Conservation (phyloP, 2,329 filamentous ascomycete species). For the Chrysoporthe cubensis region DNA sequence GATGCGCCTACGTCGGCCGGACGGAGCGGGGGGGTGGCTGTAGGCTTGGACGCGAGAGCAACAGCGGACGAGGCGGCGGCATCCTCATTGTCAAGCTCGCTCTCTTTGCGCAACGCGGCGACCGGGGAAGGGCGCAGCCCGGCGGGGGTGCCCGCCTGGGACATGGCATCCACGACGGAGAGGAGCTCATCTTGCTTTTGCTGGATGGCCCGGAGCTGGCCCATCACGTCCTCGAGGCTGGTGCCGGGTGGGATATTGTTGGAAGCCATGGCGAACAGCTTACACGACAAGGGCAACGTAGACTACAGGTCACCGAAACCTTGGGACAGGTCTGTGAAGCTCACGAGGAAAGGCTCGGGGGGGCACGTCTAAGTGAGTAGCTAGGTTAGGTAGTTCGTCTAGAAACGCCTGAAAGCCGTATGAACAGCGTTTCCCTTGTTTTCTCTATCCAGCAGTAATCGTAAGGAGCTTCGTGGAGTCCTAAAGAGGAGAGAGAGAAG, state of each 20-base stretch:
- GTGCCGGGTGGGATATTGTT: conserved; percentile 19
- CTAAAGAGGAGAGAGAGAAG: background rate
- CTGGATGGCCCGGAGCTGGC: conserved; percentile 27
- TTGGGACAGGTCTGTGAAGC: background rate
- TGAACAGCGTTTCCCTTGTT: background rate
- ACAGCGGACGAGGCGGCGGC: conserved; percentile 28
- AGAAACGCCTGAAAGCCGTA: background rate
- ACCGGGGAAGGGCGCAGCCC: conserved; percentile 20
- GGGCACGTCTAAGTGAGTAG: background rate
- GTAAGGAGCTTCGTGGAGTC: background rate
- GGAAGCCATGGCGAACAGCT: conserved; percentile 24
- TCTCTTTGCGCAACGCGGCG: conserved; percentile 18
- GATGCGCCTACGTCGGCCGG: conserved; percentile 30
- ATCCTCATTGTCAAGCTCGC: conserved; percentile 22
- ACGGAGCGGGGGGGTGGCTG: conserved; percentile 32
- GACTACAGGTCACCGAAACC: conserved; percentile 5
- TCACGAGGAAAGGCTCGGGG: background rate
- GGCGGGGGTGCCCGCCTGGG: conserved; percentile 10
- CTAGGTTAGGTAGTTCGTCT: conserved; percentile 1
- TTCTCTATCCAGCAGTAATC: conserved; percentile 5
- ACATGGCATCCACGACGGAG: conserved; percentile 28
- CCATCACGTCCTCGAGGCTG: conserved; percentile 29
- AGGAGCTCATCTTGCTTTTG: conserved; percentile 29
- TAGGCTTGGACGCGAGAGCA: conserved; percentile 31
- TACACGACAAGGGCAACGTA: conserved; percentile 3